These are phyloP conservation scores for Candida taoyuanica DNA, from an alignment of 805 yeast species.

Conservation along the genomic window DNA sequence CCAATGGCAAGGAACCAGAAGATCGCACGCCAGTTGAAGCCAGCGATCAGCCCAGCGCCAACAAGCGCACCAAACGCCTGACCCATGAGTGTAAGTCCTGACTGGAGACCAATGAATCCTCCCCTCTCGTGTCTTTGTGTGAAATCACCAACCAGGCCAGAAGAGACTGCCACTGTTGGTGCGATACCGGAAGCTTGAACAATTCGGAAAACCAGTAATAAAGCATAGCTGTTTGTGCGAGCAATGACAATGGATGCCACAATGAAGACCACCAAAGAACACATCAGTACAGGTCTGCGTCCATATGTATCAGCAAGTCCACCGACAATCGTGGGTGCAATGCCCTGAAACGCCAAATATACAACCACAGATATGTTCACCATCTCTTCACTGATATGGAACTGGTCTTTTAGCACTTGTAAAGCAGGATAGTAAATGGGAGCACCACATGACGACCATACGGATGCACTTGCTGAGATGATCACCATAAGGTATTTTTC, in stretches of 20 bases:
- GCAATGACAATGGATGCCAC: constrained; percentile 68
- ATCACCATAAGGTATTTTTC: constrained; percentile 40
- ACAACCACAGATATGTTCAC: constrained; percentile 73
- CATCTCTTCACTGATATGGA: constrained; percentile 49
- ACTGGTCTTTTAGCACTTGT: constrained; percentile 49
- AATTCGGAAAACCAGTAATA: constrained; percentile 62
- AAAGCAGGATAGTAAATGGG: constrained; percentile 82
- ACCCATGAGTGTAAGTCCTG: constrained; percentile 66
- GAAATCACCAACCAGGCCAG: constrained; percentile 73
- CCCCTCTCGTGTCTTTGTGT: constrained; percentile 67
- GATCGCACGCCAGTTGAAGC: constrained; percentile 69
- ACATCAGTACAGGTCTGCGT: constrained; percentile 60
- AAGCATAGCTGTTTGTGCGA: constrained; percentile 48
- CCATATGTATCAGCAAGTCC: constrained; percentile 67
- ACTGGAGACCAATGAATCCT: constrained; percentile 56
- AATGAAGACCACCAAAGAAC: constrained; percentile 51
- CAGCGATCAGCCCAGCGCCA: constrained; percentile 40
- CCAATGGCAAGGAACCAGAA: constrained; percentile 72
- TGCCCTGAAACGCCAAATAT: constrained; percentile 71
- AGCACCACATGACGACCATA: constrained; percentile 67
- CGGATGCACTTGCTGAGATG: constrained; percentile 44
- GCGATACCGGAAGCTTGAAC: constrained; percentile 77
- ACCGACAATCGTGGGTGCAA: constrained; percentile 67
- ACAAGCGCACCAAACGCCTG: constrained; percentile 78
- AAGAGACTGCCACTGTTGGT: constrained; percentile 64